Percentiles rank a stretch among this genome's conserved stretches.
These are phyloP conservation scores for Chloranthus sessilifolius DNA, from an alignment of 164 flowering plant genomes.

Conservation along the genomic window DNA sequence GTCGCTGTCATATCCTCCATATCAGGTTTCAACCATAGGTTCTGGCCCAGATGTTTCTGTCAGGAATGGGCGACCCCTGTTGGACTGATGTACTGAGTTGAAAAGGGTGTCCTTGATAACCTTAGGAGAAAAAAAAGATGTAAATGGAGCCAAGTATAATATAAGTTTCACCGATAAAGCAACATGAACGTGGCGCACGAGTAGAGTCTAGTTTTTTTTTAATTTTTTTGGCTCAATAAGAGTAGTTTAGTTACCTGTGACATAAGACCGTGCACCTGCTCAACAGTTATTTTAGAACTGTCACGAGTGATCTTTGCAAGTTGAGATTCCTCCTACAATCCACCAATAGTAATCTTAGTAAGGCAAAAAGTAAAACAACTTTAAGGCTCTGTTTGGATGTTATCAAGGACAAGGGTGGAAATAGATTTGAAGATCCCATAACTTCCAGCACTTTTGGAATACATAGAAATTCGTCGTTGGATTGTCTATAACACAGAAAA, in stretches of 20 bases:
- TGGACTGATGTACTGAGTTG: slow-evolving; percentile 75
- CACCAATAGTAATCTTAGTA: background rate
- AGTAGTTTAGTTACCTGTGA: slow-evolving; percentile 60
- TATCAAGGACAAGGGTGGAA: too few relatives aligned
- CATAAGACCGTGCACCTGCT: slow-evolving; percentile 99
- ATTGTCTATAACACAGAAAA: too few relatives aligned
- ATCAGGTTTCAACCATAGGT: slow-evolving; percentile 86
- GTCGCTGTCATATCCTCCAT: too few relatives aligned
- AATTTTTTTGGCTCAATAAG: too few relatives aligned
- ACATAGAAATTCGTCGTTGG: too few relatives aligned
- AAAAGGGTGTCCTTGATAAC: slow-evolving; percentile 94
- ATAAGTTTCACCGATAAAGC: background rate
- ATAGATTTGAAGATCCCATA: too few relatives aligned
- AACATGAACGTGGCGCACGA: background rate
- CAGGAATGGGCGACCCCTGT: slow-evolving; percentile 16
- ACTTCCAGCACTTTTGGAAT: too few relatives aligned
- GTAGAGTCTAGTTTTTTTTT: too few relatives aligned
- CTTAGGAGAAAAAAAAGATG: slow-evolving; percentile 26
- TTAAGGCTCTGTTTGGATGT: too few relatives aligned
- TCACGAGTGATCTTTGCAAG: slow-evolving; percentile 95
- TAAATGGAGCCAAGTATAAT: background rate
- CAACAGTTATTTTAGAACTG: slow-evolving; percentile 96
- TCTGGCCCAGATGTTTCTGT: slow-evolving; percentile 58
- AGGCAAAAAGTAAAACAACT: background rate
- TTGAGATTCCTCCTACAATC: slow-evolving; percentile 76